Conservation (phyloP, 345 rosid genomes). For the Citrus medica region DNA sequence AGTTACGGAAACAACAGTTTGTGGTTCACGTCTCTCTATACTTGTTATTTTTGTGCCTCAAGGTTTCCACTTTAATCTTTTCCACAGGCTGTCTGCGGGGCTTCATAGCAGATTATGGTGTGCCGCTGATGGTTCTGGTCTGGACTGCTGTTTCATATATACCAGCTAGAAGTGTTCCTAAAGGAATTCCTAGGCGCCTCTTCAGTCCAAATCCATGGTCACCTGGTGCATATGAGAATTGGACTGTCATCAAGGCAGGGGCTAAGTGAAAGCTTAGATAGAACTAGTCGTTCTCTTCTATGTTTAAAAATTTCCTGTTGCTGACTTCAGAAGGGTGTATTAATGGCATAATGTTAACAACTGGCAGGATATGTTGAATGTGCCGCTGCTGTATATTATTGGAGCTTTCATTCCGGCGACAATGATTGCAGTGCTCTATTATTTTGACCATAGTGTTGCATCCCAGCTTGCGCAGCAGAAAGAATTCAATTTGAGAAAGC, state of each 20-base stretch:
- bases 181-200: constrained; percentile 89
- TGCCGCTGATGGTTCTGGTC: constrained; percentile 84
- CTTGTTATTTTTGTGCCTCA: not conserved
- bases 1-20: no score
- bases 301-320: not conserved
- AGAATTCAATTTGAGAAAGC: constrained; percentile 87
- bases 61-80: not conserved
- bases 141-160: constrained; percentile 85
- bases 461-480: constrained; percentile 92
- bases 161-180: constrained; percentile 66
- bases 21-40: not conserved
- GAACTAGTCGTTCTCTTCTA: not conserved
- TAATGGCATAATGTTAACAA: constrained; percentile 12
- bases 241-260: constrained; percentile 80
- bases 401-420: constrained; percentile 94
- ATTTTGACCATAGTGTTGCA: constrained; percentile 93
- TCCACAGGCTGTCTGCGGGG: constrained; percentile 71
- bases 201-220: constrained; percentile 99
- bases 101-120: constrained; percentile 87
- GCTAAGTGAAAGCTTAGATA: constrained; percentile 4
- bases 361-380: constrained; percentile 77
- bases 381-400: constrained; percentile 73
- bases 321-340: not conserved
- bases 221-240: constrained; percentile 77
- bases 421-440: constrained; percentile 90